Base-by-base conservation (phyloP, 2,329 filamentous ascomycete species). In the Epichloe scottii region DNA sequence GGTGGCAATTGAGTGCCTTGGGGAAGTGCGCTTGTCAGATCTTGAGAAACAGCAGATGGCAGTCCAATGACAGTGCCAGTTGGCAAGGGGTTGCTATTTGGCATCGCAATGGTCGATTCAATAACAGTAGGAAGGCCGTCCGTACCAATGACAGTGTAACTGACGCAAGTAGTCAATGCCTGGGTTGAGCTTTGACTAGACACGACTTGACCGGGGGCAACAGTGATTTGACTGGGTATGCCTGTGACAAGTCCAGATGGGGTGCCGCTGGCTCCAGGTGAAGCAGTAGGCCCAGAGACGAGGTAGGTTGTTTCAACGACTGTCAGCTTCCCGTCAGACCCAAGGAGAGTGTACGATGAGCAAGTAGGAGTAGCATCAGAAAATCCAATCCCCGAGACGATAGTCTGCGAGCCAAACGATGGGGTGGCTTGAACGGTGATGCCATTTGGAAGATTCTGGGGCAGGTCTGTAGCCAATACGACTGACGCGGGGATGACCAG, bases 41-140 rank as follows among this genome's bases (percentile, higher is more conserved):
- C 55, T 39, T 50, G 53, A 39, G 56, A 52, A 46, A 57, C 46
- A 8, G 53, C 26, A 30, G 59, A 55, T 12, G 59, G 56, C 12
- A 56, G 42, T 14, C 50, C 56, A 23, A 53, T 37, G 15, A n/a
- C 46, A 37, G 50, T 52, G 2, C 44, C 59, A 2, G 61, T 50
- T 14, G 62, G 58, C 34, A 57, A 46, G 21, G 23, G 52, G 47
- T 52, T 54, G 45, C 53, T 61, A 19, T 53, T 54, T 23, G 60
- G 57, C 37, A 65, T 47, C 10, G 61, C 52, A 50, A 63, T 57
- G 3, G 65, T 68, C 8, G 65, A 59, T 19, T 66, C 62, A 7
- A 64, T 50, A 26, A 62, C 48, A 3, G 63, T 66, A 30, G 62
- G 58, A 33, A 58, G 54, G 4, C 61, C 61, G 52, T 66, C 59